These are phyloP conservation scores for Isabelozyma gotoi DNA, from an alignment of 805 yeast genomes.

Conservation along the genomic window DNA sequence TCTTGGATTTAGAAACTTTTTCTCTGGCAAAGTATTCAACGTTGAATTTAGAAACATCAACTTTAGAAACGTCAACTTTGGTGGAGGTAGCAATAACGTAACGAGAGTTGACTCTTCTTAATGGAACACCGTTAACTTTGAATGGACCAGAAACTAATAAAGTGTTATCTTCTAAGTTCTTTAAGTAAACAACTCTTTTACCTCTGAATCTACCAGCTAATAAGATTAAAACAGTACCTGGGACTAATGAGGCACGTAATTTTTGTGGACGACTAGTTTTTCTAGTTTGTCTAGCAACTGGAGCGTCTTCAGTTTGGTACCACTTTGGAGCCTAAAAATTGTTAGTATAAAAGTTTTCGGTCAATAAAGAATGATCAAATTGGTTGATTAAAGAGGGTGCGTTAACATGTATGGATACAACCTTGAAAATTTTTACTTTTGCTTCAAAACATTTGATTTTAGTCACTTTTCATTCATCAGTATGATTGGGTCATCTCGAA, in stretches of 20 bases:
- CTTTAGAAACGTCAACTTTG: constrained; percentile 73
- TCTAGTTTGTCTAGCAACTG: constrained; percentile 86
- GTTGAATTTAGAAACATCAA: constrained; percentile 87
- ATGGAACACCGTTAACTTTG: constrained; percentile 99
- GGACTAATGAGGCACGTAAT: constrained; percentile 92
- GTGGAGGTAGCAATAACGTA: constrained; percentile 99
- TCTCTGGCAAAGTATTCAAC: constrained; percentile 97
- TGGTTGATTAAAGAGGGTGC: not conserved
- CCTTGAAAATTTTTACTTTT: not conserved
- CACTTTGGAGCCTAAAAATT: constrained; percentile 71
- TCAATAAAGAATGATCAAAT: too few species aligned
- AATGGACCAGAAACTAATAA: constrained; percentile 97
- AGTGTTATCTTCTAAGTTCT: constrained; percentile 96
- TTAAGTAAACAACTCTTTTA: constrained; percentile 98
- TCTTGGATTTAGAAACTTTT: constrained; percentile 76
- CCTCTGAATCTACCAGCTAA: constrained; percentile 99
- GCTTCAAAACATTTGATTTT: not conserved
- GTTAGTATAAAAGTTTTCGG: constrained; percentile 21
- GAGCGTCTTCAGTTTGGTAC: constrained; percentile 91
- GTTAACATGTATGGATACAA: not conserved
- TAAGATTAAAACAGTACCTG: constrained; percentile 96
- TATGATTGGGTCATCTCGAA: too few species aligned
- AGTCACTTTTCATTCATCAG: too few species aligned
- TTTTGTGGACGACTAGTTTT: constrained; percentile 90
- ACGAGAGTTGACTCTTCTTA: constrained; percentile 98